Percentiles rank a stretch among this genome's conserved stretches.
Conservation (phyloP, 768 basidiomycete species). For the Termitomyces sp. region DNA sequence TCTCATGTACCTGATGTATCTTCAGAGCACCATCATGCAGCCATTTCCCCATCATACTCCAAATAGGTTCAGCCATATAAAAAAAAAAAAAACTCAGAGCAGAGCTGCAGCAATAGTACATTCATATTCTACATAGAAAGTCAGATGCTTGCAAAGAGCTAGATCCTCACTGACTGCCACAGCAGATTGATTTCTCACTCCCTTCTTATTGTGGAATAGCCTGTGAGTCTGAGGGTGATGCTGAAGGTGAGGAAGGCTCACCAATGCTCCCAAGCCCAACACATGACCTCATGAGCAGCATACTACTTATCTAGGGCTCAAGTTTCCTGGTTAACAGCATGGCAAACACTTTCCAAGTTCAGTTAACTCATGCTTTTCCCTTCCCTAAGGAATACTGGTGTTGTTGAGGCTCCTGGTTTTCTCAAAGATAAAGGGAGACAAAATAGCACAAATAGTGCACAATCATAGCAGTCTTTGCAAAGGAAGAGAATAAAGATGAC, state of each 20-base stretch:
- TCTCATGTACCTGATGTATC: constrained; percentile 27
- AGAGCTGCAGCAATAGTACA: constrained; percentile 49
- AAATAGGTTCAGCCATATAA: constrained; percentile 70
- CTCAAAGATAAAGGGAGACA: too few relatives aligned
- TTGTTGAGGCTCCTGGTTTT: too few relatives aligned
- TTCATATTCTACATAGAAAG: constrained; percentile 58
- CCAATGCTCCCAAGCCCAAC: constrained; percentile 47
- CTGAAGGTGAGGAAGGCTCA: background rate
- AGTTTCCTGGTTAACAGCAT: too few relatives aligned
- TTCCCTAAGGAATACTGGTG: too few relatives aligned
- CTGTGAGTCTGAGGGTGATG: background rate
- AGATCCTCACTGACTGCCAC: constrained; percentile 53
- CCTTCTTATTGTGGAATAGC: constrained; percentile 23
- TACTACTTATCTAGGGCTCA: too few relatives aligned
- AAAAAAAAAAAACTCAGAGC: constrained; percentile 56
- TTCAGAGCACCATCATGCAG: constrained; percentile 51
- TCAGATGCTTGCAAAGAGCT: constrained; percentile 54
- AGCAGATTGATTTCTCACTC: constrained; percentile 31
- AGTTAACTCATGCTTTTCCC: too few relatives aligned
- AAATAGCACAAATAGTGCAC: too few relatives aligned
- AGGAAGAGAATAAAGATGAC: too few relatives aligned
- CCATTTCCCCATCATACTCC: constrained; percentile 73
- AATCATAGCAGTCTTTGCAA: too few relatives aligned
- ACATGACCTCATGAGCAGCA: constrained; percentile 66
- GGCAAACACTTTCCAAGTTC: too few relatives aligned